Percentiles rank a stretch among this genome's conserved stretches.
Evolutionary conservation across 2,329 filamentous ascomycete genomes (phyloP).

Genomic region (Amphichorda felina): DNA sequence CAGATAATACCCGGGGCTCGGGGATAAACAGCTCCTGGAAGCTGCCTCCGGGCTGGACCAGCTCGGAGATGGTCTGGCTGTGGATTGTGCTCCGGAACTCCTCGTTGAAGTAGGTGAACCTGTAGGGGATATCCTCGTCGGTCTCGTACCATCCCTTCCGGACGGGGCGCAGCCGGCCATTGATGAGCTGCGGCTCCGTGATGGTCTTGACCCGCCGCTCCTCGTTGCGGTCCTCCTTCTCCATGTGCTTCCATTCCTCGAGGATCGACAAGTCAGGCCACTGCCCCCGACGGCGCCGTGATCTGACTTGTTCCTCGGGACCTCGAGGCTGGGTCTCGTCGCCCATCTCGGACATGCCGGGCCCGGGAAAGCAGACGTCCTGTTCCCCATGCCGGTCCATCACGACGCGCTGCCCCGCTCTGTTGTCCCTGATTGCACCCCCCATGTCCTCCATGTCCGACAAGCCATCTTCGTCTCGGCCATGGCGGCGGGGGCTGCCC

Average conservation of each 20-base stretch:
- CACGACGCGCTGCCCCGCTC: constrained; percentile 23
- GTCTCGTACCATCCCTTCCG: constrained; percentile 74
- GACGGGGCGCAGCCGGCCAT: constrained; percentile 74
- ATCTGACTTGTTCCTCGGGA: constrained; percentile 18
- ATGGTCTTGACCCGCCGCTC: constrained; percentile 81
- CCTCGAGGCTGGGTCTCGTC: constrained; percentile 50
- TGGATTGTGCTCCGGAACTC: constrained; percentile 94
- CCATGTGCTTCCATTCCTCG: constrained; percentile 81
- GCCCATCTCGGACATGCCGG: constrained; percentile 59
- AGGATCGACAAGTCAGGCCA: constrained; percentile 82
- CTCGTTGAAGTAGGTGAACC: constrained; percentile 98
- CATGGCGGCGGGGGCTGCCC: constrained; percentile 15
- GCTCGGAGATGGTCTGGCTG: constrained; percentile 86
- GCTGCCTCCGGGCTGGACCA: constrained; percentile 71
- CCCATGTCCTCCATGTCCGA: constrained; percentile 15
- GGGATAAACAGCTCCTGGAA: constrained; percentile 88
- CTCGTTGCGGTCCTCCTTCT: constrained; percentile 74
- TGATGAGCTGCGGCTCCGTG: constrained; percentile 85
- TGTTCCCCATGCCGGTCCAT: constrained; percentile 58
- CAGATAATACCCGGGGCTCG: constrained; percentile 64
- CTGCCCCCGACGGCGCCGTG: constrained; percentile 52
- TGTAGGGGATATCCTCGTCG: constrained; percentile 82
- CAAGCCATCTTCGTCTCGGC: constrained; percentile 17
- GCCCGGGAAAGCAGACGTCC: constrained; percentile 86
- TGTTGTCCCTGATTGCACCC: constrained; percentile 11